These are phyloP conservation scores for Boeremia exigua DNA, from an alignment of 2,329 filamentous ascomycete species.

Conservation along the genomic window DNA sequence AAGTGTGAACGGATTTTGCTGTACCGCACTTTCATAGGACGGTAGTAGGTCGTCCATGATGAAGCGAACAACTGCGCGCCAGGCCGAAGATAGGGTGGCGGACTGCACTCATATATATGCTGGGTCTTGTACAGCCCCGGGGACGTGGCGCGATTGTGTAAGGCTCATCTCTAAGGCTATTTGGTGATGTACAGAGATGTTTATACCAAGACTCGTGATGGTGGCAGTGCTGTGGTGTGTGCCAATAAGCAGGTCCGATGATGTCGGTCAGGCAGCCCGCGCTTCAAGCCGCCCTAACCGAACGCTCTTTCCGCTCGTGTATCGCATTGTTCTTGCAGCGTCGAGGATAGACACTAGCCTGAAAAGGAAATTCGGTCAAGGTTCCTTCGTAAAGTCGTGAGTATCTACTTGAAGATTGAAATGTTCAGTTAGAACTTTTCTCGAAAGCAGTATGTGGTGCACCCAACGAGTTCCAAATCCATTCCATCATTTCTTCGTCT, in stretches of 20 bases:
- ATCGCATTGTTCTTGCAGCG: background rate
- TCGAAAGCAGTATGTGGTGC: too few relatives aligned
- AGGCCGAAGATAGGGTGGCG: too few relatives aligned
- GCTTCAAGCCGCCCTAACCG: constrained; percentile 11
- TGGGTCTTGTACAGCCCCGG: background rate
- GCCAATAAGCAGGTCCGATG: constrained; percentile 12
- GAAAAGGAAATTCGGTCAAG: too few relatives aligned
- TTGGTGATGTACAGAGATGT: background rate
- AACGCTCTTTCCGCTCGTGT: background rate
- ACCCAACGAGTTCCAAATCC: background rate
- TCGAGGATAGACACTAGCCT: too few relatives aligned
- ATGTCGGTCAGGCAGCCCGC: constrained; percentile 15
- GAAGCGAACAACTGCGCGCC: background rate
- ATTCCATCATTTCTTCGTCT: background rate
- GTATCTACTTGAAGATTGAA: too few relatives aligned
- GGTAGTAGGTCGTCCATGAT: constrained; percentile 64
- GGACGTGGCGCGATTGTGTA: background rate
- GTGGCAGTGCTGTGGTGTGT: constrained; percentile 13
- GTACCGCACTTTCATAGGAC: constrained; percentile 64
- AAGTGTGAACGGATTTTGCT: constrained; percentile 61
- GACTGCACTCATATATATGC: background rate
- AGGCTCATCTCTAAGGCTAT: background rate
- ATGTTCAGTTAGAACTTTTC: too few relatives aligned
- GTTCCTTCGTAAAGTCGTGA: too few relatives aligned
- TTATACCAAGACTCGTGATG: background rate